Base-by-base conservation (phyloP, 2,329 filamentous ascomycete genomes). In the Phaeosphaeria sp. region DNA sequence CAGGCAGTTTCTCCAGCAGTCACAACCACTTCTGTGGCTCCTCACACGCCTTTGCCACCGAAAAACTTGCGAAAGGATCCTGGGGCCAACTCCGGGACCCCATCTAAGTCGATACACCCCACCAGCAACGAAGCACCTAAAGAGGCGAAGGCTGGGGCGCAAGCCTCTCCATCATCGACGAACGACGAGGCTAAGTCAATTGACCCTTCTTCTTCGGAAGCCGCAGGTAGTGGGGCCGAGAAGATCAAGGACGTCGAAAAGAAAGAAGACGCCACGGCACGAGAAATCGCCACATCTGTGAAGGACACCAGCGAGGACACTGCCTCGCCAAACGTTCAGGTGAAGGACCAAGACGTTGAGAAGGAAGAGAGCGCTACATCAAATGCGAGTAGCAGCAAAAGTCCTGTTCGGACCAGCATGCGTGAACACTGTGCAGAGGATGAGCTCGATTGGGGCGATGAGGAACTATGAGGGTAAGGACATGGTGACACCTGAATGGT, bases 401-500 rank as follows among this genome's bases (percentile, higher is more conserved):
- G 36, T 17, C 17, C 17, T 18, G 22, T 22, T 8, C 48, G 17
- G 11, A 24, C 15, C n/a, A 25, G 17, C n/a, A 24, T 30, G 25
- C 24, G n/a, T 2, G 24, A 51, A 5, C 24, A 17, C 30, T 22
- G 15, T 24, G 9, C 25, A 4, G 39, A 51, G 13, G 49, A 51
- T 18, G 39, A 44, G 9, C 24, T 51, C 22, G 49, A 51, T 20
- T 53, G 43, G 44, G 51, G 39, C 15, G 21, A 47, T 18, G 21
- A 42, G 24, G 43, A 47, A 30, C 27, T 49, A 15, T 49, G 8
- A 43, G 13, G 30, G 30, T 3, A 13, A 36, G 8, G 8, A 27
- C 25, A 27, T 27, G 25, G 25, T 8, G 25, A 5, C 25, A 27
- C 25, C 5, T 5, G 5, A 8, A 27, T 27, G 25, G 25, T 27